Evolutionary conservation across 1,284 basidiomycete genomes (phyloP).

Genomic region (Ceratobasidium sp.): DNA sequence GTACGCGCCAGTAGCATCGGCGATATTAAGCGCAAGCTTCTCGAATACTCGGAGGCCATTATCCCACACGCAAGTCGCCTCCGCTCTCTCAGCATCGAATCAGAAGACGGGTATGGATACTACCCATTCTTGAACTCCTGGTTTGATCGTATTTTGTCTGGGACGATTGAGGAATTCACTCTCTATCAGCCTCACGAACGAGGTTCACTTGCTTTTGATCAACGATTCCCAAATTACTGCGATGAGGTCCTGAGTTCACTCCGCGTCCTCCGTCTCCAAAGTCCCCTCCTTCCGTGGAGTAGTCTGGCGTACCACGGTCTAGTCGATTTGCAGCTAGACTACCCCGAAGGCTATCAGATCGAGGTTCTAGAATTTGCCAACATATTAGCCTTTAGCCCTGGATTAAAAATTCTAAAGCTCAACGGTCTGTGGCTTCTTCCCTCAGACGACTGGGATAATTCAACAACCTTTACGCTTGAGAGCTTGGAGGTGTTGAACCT

Average conservation of each 20-base stretch:
- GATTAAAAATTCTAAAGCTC: not conserved
- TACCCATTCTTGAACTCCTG: too few species aligned
- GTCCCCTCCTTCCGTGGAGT: not conserved
- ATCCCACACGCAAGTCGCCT: not conserved
- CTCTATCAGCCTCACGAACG: not conserved
- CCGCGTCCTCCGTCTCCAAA: not conserved
- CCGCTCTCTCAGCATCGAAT: not conserved
- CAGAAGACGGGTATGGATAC: too few species aligned
- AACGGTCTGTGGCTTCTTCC: not conserved
- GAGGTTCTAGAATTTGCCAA: not conserved
- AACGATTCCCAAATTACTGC: not conserved
- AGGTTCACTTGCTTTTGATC: not conserved
- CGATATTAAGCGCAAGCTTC: not conserved
- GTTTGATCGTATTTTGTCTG: too few species aligned
- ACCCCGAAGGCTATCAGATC: not conserved
- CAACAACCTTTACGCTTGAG: not conserved
- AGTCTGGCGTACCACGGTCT: not conserved
- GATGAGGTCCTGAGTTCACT: not conserved
- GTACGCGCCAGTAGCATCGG: not conserved
- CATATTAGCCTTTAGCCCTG: not conserved
- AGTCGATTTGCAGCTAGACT: not conserved
- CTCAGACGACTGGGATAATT: not conserved
- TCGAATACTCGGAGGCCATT: not conserved
- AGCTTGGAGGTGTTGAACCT: slow-evolving; percentile 2
- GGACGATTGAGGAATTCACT: not conserved